A percentile compares a stretch with the other conserved stretches of the same genome.
These are phyloP conservation scores for Musa beccarii DNA, from an alignment of 176 grass and related monocot species.

Conservation along the genomic window DNA sequence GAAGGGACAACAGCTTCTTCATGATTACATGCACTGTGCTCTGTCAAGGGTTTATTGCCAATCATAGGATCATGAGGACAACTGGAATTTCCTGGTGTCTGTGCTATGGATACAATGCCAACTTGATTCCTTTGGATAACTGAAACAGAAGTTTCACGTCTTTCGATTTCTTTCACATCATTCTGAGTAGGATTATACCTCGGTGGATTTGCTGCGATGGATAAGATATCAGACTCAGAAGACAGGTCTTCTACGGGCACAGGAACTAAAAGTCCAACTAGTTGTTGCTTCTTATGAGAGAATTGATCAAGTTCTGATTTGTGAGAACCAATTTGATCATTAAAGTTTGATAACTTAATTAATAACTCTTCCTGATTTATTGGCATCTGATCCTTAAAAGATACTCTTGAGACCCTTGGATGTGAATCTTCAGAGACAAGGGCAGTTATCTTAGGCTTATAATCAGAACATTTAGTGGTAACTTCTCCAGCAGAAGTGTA, in stretches of 20 bases:
- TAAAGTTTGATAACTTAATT: slow-evolving; percentile 8
- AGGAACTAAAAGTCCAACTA: background rate
- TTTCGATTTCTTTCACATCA: background rate
- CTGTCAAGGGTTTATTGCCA: too few relatives aligned
- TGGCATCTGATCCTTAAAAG: background rate
- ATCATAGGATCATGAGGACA: background rate
- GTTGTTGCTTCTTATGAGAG: background rate
- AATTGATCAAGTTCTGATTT: background rate
- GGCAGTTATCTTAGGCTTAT: background rate
- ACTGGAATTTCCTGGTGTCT: background rate
- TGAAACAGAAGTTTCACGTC: background rate
- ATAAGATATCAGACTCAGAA: background rate
- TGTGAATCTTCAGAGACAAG: slow-evolving; percentile 3
- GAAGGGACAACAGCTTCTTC: background rate
- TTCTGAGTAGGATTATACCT: background rate
- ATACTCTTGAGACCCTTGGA: background rate
- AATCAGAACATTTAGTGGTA: background rate
- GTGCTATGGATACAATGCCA: background rate
- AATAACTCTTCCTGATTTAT: background rate
- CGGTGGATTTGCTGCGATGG: background rate
- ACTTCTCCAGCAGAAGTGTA: background rate
- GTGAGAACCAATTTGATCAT: slow-evolving; percentile 17
- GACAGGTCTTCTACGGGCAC: background rate
- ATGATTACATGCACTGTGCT: too few relatives aligned
- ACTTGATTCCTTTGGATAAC: background rate